Evolutionary conservation across 345 rosid species (phyloP), one percentile per base, ranked within the genome.

Genomic region (Microthlaspi erraticum): DNA sequence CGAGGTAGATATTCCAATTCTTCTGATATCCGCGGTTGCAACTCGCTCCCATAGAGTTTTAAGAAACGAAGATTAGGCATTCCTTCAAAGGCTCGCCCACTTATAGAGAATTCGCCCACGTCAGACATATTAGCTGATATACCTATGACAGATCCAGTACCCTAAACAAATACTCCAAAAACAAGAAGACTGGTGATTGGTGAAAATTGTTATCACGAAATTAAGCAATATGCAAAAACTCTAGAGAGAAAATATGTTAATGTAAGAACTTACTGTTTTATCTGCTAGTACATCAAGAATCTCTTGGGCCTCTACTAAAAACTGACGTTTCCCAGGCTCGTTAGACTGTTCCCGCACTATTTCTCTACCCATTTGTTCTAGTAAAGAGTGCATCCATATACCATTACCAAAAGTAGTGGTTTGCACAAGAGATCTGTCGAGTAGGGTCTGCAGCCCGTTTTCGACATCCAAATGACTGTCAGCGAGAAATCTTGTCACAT

Each of bases 361-460:
- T 10, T 58, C 50, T 38, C 72, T 5, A 2, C 80, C 80, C 71
- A 78, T 33, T 20, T 58, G 64, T 58, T 48, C 65, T 1, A 77
- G 60, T 62, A 75, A 39, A 64, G 71, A 61, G 70, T 82, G 81
- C 78, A 82, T 67, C 1, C 0, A 2, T 46, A 18, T 43, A 3
- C 0, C 4, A 0, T 18, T 2, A n/a, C n/a, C n/a, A 14, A 2
- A 3, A 5, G 2, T 1, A 43, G 46, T 6, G n/a, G 17, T 46
- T 5, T 53, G 5, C 12, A 82, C 23, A 2, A 83, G 77, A 46
- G 70, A 75, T 9, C 52, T 80, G 3, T 60, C 60, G 0, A 53
- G 1, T 0, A 83, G 79, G 39, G 10, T 45, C 31, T 58, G 46
- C 17, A 69, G 2, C 49, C 58, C 73, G 7, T 36, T 10, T 20